These are phyloP conservation scores for Beta corolliflora DNA, from an alignment of 179 eudicot genomes.

Conservation along the genomic window DNA sequence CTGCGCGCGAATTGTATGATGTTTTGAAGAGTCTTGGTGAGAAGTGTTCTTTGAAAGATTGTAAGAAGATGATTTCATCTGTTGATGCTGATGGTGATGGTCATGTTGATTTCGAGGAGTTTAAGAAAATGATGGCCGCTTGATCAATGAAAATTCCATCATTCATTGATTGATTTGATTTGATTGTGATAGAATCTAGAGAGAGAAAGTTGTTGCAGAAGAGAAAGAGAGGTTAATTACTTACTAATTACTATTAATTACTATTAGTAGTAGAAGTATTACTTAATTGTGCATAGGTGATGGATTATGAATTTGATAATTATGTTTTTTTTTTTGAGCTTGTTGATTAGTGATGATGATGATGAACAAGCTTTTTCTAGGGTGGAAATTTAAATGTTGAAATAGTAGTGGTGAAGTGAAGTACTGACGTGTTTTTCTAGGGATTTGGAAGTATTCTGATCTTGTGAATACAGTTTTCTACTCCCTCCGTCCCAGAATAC, in stretches of 20 bases:
- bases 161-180: too few species aligned
- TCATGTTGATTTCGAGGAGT: conserved; percentile 50
- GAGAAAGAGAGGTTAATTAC: neutral
- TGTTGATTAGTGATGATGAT: neutral
- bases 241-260: too few species aligned
- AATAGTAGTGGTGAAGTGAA: too few species aligned
- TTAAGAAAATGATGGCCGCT: conserved; percentile 51
- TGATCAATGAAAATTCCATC: conserved; percentile 2
- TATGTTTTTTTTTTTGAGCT: neutral
- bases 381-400: neutral
- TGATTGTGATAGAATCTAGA: too few species aligned
- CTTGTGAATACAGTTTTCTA: conserved; percentile 6
- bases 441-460: neutral
- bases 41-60: conserved; percentile 40
- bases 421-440: conserved; percentile 10
- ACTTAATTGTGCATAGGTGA: conserved; percentile 18
- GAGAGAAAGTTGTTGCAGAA: too few species aligned
- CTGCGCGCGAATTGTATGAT: conserved; percentile 39
- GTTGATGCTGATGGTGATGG: conserved; percentile 52
- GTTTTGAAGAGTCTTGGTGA: conserved; percentile 47
- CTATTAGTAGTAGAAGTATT: too few species aligned
- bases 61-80: conserved; percentile 37
- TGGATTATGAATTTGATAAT: neutral
- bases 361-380: neutral
- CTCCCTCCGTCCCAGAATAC: too few species aligned